Evolutionary conservation across 2,329 filamentous ascomycete species (phyloP), one percentile per base, ranked within the genome.

Genomic region (Colletotrichum aenigma): DNA sequence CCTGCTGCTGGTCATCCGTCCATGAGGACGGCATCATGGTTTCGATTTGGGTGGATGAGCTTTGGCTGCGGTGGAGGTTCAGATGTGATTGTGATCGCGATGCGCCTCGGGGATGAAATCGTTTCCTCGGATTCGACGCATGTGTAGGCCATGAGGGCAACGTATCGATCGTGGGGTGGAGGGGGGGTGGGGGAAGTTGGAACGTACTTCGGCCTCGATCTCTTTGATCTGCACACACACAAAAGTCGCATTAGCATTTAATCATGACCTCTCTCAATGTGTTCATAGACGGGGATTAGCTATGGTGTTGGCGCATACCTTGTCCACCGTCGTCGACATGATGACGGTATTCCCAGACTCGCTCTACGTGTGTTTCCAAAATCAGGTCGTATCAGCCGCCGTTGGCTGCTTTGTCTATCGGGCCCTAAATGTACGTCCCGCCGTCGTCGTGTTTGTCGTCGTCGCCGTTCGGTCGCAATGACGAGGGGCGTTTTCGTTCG

Each of bases 321-420:
- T 98, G 82, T 98, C 96, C 85, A 98, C 96, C 56, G 96, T 98
- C 77, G 96, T 98, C 90, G 96, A 91, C 97, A 98, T 98, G 82
- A 86, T 94, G 89, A 84, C 84, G 81, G 78, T 77, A 34, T 74
- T 76, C 70, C 62, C 43, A 52, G 75, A 62, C 52, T 56, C 48
- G 64, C 15, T 26, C 36, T 72, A 52, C 28, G 26, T 28, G 28
- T 60, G 43, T 52, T 52, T 52, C 43, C 43, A 21, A 52, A 24
- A 52, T 13, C 10, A 6, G n/a, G 43, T 21, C 12, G 5, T 21
- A 21, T 52, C 43, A 52, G 43, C 43, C 43, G n/a, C 12, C 43
- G n/a, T 52, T 52, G n/a, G 43, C n/a, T 52, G 43, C n/a, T 7
- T 52, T 52, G 2, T 21, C 43, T 52, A 52, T 24, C 43, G 43